Evolutionary conservation across 495 filamentous ascomycete species (phyloP), one percentile per base, ranked within the genome.

Genomic region (Corynascus novoguineensis): DNA sequence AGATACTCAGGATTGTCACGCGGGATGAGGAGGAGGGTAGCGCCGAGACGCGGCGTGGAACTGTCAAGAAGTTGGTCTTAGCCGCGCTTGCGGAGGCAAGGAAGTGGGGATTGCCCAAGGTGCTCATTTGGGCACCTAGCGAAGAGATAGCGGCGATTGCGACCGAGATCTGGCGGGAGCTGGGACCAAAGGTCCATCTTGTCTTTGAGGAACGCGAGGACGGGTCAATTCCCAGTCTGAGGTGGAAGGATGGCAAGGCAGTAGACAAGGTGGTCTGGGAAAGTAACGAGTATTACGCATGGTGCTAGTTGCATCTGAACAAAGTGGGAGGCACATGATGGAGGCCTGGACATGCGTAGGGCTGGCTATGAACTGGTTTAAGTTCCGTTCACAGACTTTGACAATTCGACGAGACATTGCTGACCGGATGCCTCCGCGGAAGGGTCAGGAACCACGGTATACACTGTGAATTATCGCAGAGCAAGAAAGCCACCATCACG

Each of bases 171-270:
- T 62, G 60, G 60, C 17, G n/a, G 29, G 60, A 56, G 1, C 34
- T 40, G n/a, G 56, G 47, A 0, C 46, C 29, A 0, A 41, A 56
- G 56, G 50, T 62, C 24, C 21, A 34, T 22, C 25, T 62, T 19
- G 32, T 21, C 2, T 55, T 62, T 22, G 60, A 62, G 15, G 56
- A 62, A n/a, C 24, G 60, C 34, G 50, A 59, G 31, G 60, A 62
- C 34, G 60, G 60, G 15, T 59, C 60, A 38, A 62, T 62, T 45
- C 60, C 60, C 11, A 62, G 60, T 10, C 47, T 62, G 45, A 46
- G 60, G 29, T 62, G 60, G 60, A 59, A 25, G 37, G 52, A 29
- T 19, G 52, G 41, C 7, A 52, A 57, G 51, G 22, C 1, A 19
- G 2, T 58, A 24, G 53, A 34, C 2, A 27, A 29, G 10, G 60